A percentile compares a stretch with the other conserved stretches of the same genome.
These are phyloP conservation scores for Fusarium lateritium DNA, from an alignment of 2,329 filamentous ascomycete species.

Conservation along the genomic window DNA sequence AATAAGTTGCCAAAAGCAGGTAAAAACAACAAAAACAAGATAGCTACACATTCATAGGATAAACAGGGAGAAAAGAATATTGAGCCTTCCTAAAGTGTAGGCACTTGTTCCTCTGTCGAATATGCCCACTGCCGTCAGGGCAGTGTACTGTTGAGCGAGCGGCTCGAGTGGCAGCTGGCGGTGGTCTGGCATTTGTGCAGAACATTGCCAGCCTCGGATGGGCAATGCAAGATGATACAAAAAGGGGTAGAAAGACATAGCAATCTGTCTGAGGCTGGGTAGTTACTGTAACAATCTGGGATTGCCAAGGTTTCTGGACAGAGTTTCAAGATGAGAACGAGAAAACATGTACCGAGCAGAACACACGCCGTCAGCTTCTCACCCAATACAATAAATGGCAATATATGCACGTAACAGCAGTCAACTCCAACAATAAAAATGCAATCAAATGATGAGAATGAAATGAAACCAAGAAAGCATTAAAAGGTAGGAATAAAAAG, in stretches of 20 bases:
- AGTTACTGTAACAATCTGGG: conserved; percentile 30
- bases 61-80: conserved; percentile 7
- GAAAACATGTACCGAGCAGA: conserved; percentile 20
- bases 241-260: conserved; percentile 21
- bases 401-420: conserved; percentile 26
- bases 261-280: conserved; percentile 31
- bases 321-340: conserved; percentile 16
- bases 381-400: conserved; percentile 25
- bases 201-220: conserved; percentile 19
- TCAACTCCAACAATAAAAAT: conserved; percentile 39
- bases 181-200: neutral
- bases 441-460: conserved; percentile 17
- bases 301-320: conserved; percentile 17
- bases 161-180: conserved; percentile 23
- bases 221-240: conserved; percentile 14
- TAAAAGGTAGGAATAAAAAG: conserved; percentile 35
- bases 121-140: conserved; percentile 15
- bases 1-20: conserved; percentile 19
- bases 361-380: conserved; percentile 37
- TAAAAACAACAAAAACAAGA: neutral
- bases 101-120: neutral
- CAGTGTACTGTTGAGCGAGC: conserved; percentile 37
- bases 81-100: neutral
- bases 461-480: conserved; percentile 30
- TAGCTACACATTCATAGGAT: conserved; percentile 8